These are phyloP conservation scores for Fusarium sp. DNA, from an alignment of 2,329 filamentous ascomycete genomes.

Conservation along the genomic window DNA sequence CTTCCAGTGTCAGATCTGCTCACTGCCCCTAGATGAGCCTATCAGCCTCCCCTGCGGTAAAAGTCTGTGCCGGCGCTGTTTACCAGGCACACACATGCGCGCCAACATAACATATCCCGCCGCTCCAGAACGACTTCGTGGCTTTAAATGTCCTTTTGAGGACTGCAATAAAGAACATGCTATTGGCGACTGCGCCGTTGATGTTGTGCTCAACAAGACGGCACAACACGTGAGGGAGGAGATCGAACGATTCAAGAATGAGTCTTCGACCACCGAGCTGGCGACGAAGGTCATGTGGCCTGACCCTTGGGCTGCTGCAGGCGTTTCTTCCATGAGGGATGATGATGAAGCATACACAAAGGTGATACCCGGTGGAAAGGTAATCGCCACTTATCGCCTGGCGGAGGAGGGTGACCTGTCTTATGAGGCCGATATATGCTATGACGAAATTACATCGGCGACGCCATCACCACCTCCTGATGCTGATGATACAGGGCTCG, in stretches of 20 bases:
- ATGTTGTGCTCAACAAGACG: constrained; percentile 81
- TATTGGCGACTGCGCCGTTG: constrained; percentile 77
- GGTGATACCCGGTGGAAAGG: constrained; percentile 64
- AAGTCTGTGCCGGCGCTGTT: constrained; percentile 78
- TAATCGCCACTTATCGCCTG: constrained; percentile 74
- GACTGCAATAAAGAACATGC: constrained; percentile 78
- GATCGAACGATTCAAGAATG: constrained; percentile 55
- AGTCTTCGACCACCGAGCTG: constrained; percentile 39
- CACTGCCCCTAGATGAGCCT: constrained; percentile 71
- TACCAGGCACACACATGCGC: constrained; percentile 73
- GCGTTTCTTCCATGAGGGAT: constrained; percentile 52
- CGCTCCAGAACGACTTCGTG: constrained; percentile 70
- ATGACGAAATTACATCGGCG: constrained; percentile 46
- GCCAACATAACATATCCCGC: constrained; percentile 82
- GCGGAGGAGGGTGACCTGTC: constrained; percentile 69
- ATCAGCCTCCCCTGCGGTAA: constrained; percentile 85
- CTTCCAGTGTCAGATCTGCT: constrained; percentile 82
- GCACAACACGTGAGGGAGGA: constrained; percentile 67
- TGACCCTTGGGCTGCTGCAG: constrained; percentile 54
- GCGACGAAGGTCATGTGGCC: constrained; percentile 51
- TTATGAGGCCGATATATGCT: constrained; percentile 65
- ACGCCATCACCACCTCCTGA: constrained; percentile 39
- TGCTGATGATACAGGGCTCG: constrained; percentile 40
- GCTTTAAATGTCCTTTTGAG: constrained; percentile 77
- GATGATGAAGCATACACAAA: constrained; percentile 42